Evolutionary conservation across 805 yeast species (phyloP), one percentile per base, ranked within the genome.

Genomic region (Zygosaccharomyces rouxii): DNA sequence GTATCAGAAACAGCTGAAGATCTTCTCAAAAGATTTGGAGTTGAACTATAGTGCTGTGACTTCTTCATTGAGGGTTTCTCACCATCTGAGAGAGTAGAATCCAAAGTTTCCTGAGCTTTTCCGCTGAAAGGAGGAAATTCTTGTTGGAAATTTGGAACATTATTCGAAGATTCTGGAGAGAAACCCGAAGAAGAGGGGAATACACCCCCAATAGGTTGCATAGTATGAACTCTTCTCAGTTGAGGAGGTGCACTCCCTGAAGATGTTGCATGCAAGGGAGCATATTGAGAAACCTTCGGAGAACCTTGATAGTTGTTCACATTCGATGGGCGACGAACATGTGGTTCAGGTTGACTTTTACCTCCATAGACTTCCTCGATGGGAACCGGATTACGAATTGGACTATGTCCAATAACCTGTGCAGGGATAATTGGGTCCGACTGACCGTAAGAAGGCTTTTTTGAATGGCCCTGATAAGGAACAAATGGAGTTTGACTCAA

Each of bases 401-500:
- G 51, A 33, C 49, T 51, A 3, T 40, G 44, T 14, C 38, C 42
- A 7, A 39, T n/a, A 11, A 42, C 22, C 4, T 35, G 41, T 9
- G 43, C 9, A 9, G 45, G 22, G 11, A 35, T 19, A 5, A 19
- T 28, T 2, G 16, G 40, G 6, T 53, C 55, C n/a, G 41, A 25
- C 21, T 47, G 46, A n/a, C 43, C 43, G 26, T 35, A 22, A 11
- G 53, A 46, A 1, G 43, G 35, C 25, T 43, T 41, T 21, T 48
- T 43, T 6, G 42, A 22, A 19, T 38, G 46, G 9, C 38, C 48
- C 16, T 55, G 55, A 28, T 48, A 57, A 16, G 64, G 63, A 5
- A 61, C 56, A 35, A 61, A 55, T 29, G 53, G 44, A n/a, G 48
- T 50, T 38, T 63, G 63, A 11, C 57, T 46, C 18, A 68, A 54